phyloP scores from a whole-genome alignment of 208 protist genomes.

The Plasmodiophora brassicae region DNA sequence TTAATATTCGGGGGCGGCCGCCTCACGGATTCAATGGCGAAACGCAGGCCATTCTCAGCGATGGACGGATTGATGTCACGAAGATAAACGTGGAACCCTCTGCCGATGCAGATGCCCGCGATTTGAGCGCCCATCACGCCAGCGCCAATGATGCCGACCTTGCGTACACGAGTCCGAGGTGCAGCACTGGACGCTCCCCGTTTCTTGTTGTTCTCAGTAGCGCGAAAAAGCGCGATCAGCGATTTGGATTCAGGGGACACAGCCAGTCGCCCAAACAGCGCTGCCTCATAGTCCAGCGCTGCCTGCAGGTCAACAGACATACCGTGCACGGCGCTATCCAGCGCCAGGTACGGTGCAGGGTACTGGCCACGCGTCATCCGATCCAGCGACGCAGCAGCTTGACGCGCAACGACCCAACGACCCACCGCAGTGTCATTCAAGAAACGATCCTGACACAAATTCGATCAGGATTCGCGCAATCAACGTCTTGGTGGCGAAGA shows the following conservation, averaged over 20 bases:
- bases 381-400: neutral
- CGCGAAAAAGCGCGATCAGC: neutral
- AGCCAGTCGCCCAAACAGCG: neutral
- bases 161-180: no score
- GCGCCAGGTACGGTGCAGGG: slow-evolving; percentile 2
- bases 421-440: neutral
- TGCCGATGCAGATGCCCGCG: neutral
- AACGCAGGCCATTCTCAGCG: neutral
- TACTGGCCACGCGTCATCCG: neutral
- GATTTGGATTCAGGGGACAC: slow-evolving; percentile 20
- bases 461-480: no score
- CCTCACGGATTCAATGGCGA: neutral
- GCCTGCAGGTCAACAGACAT: neutral
- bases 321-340: neutral
- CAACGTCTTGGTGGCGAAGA: no score
- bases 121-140: slow-evolving; percentile 39
- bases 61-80: slow-evolving; percentile 31
- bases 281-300: neutral
- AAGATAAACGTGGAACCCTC: slow-evolving; percentile 26
- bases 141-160: slow-evolving; percentile 37
- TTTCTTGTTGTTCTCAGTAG: neutral
- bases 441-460: no score
- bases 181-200: no score
- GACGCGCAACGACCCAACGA: neutral
- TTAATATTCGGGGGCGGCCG: no score